Evolutionary conservation across 768 basidiomycete species (phyloP).

Genomic region (Mycena capillaripes): DNA sequence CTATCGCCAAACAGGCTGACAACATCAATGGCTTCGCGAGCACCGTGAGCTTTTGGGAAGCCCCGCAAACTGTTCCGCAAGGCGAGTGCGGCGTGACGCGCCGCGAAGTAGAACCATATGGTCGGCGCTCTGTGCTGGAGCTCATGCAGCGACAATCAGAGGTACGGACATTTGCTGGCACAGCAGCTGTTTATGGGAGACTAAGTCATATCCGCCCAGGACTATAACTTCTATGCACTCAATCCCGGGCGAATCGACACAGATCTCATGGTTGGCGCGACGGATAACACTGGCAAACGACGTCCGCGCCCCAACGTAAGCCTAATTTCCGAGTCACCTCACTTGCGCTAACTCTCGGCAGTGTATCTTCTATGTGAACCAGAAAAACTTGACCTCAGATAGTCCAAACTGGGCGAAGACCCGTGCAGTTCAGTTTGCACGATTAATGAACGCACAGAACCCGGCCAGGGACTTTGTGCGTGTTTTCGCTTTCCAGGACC

Average conservation of each 20-base stretch:
- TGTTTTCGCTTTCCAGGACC: not conserved
- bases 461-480: not conserved
- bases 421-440: not conserved
- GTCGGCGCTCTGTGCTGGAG: too few species aligned
- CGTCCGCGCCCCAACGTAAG: not conserved
- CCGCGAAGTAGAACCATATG: too few species aligned
- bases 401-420: not conserved
- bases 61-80: not conserved
- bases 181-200: too few species aligned
- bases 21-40: slow-evolving; percentile 62
- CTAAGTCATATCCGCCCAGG: too few species aligned
- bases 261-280: slow-evolving; percentile 1
- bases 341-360: too few species aligned
- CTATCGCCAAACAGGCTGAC: slow-evolving; percentile 50
- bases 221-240: not conserved
- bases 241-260: not conserved
- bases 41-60: slow-evolving; percentile 52
- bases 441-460: not conserved
- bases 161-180: too few species aligned
- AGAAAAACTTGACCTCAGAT: not conserved
- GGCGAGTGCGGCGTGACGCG: too few species aligned
- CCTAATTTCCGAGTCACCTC: too few species aligned
- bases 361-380: slow-evolving; percentile 23
- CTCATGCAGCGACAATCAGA: not conserved
- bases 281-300: not conserved